phyloP scores from a whole-genome alignment of 1,139 yeast species.

The Yamadazyma blattariae region DNA sequence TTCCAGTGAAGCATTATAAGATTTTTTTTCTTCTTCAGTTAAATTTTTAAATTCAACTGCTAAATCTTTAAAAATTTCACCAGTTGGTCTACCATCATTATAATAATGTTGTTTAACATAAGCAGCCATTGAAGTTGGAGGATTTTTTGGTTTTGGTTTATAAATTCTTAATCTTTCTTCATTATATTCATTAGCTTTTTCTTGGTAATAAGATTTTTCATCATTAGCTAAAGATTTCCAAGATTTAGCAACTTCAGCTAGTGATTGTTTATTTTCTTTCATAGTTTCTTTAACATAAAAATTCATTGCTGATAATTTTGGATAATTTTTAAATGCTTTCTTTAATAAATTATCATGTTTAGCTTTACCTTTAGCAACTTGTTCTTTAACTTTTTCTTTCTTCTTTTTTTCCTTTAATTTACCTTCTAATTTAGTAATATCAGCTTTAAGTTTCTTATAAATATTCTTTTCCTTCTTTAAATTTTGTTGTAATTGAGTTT shows the following conservation, averaged over 20 bases:
- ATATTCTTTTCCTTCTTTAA: conserved; percentile 24
- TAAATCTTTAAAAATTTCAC: conserved; percentile 26
- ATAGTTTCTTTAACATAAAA: conserved; percentile 21
- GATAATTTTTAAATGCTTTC: conserved; percentile 27
- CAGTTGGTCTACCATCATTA: conserved; percentile 18
- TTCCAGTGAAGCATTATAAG: conserved; percentile 21
- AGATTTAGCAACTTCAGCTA: conserved; percentile 6
- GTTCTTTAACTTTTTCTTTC: conserved; percentile 12
- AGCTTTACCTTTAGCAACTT: conserved; percentile 11
- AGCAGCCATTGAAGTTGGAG: conserved; percentile 28
- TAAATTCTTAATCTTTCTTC: conserved; percentile 22
- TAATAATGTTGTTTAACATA: conserved; percentile 29
- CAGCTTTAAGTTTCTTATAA: conserved; percentile 18
- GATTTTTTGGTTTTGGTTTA: conserved; percentile 35
- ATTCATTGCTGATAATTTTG: conserved; percentile 28
- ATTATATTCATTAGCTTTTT: conserved; percentile 27
- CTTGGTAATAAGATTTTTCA: conserved; percentile 25
- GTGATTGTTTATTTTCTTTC: conserved; percentile 9
- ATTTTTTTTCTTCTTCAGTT: conserved; percentile 25
- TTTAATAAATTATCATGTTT: conserved; percentile 19
- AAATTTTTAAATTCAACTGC: conserved; percentile 30
- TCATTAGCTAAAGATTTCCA: conserved; percentile 16
- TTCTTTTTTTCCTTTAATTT: conserved; percentile 13
- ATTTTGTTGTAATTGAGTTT: conserved; percentile 3
- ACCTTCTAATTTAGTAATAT: conserved; percentile 14